Percentiles rank a stretch among this genome's conserved stretches.
Evolutionary conservation across 2,329 filamentous ascomycete species (phyloP).

Genomic region (Ophiocordyceps camponoti-rufipedis): DNA sequence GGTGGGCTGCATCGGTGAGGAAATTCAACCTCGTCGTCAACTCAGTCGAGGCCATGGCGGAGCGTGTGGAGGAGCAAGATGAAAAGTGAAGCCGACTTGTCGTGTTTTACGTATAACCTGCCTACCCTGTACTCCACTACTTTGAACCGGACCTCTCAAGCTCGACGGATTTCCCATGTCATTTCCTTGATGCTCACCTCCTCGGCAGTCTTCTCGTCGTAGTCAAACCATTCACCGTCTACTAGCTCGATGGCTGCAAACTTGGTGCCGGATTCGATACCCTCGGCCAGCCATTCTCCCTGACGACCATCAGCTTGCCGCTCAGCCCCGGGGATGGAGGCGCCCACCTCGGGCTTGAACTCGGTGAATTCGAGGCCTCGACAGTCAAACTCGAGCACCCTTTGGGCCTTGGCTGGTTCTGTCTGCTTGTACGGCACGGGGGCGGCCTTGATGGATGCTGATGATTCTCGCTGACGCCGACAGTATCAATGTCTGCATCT

Average conservation of each 20-base stretch:
- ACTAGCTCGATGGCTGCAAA: conserved; percentile 67
- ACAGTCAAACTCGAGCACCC: conserved; percentile 83
- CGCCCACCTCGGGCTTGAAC: conserved; percentile 66
- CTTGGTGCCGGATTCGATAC: conserved; percentile 60
- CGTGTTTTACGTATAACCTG: background rate
- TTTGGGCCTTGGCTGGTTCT: conserved; percentile 57
- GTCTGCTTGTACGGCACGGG: conserved; percentile 53
- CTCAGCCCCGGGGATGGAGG: background rate
- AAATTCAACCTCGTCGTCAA: conserved; percentile 16
- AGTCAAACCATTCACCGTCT: conserved; percentile 96
- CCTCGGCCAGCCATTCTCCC: conserved; percentile 83
- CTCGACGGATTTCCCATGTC: conserved; percentile 67
- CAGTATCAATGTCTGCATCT: background rate
- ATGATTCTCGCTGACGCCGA: conserved; percentile 51
- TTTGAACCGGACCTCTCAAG: conserved; percentile 21
- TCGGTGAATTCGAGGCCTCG: conserved; percentile 81
- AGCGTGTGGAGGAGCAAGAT: background rate
- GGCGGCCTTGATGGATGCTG: conserved; percentile 61
- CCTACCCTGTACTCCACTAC: background rate
- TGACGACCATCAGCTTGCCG: conserved; percentile 14
- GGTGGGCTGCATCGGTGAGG: conserved; percentile 40
- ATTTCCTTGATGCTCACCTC: conserved; percentile 87
- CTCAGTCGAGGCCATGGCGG: conserved; percentile 6
- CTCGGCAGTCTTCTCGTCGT: conserved; percentile 81
- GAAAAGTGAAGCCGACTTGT: too few relatives aligned